These are phyloP conservation scores for Naumovozyma baii DNA, from an alignment of 805 yeast species.

Conservation along the genomic window DNA sequence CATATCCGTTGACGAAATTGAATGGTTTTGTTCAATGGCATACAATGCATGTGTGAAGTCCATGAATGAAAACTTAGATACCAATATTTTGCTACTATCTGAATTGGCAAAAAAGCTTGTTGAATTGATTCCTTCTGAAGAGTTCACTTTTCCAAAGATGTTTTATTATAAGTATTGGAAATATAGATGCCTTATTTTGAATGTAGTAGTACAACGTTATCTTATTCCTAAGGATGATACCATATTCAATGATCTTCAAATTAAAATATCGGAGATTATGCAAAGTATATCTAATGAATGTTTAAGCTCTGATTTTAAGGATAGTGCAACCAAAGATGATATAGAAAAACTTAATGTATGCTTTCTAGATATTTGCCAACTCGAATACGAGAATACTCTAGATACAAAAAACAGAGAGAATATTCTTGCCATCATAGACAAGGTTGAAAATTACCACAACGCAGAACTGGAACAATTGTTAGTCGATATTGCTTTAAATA, in stretches of 20 bases:
- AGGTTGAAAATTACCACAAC: slow-evolving; percentile 7
- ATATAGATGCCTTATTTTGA: slow-evolving; percentile 11
- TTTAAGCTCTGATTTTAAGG: slow-evolving; percentile 6
- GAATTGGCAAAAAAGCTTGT: slow-evolving; percentile 14
- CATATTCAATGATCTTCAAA: neutral
- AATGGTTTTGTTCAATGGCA: slow-evolving; percentile 34
- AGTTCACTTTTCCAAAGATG: slow-evolving; percentile 14
- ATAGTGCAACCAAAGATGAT: slow-evolving; percentile 6
- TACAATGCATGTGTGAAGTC: slow-evolving; percentile 29
- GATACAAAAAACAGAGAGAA: slow-evolving; percentile 16
- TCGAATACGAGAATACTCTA: slow-evolving; percentile 22
- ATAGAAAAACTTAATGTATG: slow-evolving; percentile 12
- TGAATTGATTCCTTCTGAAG: slow-evolving; percentile 12
- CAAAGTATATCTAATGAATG: neutral
- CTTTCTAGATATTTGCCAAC: slow-evolving; percentile 14
- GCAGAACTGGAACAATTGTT: slow-evolving; percentile 18
- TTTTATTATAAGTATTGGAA: slow-evolving; percentile 23
- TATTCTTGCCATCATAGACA: slow-evolving; percentile 14
- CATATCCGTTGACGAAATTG: slow-evolving; percentile 29
- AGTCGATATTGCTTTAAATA: slow-evolving; percentile 10
- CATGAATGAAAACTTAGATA: slow-evolving; percentile 6
- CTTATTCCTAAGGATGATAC: neutral
- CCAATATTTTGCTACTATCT: slow-evolving; percentile 13
- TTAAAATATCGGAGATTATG: neutral
- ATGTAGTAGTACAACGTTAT: neutral